Base-by-base conservation (phyloP, 129 eudicot genomes). In the Pulicaria dysenterica region DNA sequence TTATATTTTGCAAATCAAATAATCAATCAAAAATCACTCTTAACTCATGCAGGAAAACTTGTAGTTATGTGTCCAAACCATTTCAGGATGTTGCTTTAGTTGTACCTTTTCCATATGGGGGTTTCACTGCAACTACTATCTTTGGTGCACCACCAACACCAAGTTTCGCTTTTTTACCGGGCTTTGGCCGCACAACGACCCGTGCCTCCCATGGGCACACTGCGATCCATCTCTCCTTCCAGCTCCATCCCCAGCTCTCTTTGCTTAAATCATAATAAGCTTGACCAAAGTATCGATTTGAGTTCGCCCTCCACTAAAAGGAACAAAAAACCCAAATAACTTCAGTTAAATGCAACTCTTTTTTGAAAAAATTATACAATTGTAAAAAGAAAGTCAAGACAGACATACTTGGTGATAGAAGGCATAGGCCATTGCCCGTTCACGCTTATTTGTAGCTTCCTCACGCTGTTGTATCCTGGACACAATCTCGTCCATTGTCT, bases 201-300 rank as follows among this genome's bases (percentile, higher is more conserved):
- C 84, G 83, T 49, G 83, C 82, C 78, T 84, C 92, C 89, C 89
- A 84, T 41, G 89, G 89, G 74, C 89, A 81, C 58, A 79, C 81
- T 2, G 89, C 89, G 3, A 84, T 83, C 89, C 89, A 84, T 31
- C 86, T 70, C 77, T 87, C 89, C 72, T 41, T 87, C 92, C 92
- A 87, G 59, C 92, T 87, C 92, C 92, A 87, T 4, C 92, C 89
- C 89, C 92, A 84, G 59, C 85, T 69, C 60, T 81, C 86, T 64
- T 84, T 87, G 73, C 92, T 68, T 34, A 87, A 74, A 64, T 86
- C 84, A 46, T 78, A 86, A 65, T 83, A 87, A 72, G 86, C 85
- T 70, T 87, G 92, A 15, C 92, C 89, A 31, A 75, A 83, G 59
- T 84, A 87, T 43, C 74, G 77, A 38, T 70, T 73, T 7, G 85